Percentiles rank a stretch among this genome's conserved stretches.
Conservation (phyloP, 1,284 basidiomycete genomes). For the Takashimella tepidaria region DNA sequence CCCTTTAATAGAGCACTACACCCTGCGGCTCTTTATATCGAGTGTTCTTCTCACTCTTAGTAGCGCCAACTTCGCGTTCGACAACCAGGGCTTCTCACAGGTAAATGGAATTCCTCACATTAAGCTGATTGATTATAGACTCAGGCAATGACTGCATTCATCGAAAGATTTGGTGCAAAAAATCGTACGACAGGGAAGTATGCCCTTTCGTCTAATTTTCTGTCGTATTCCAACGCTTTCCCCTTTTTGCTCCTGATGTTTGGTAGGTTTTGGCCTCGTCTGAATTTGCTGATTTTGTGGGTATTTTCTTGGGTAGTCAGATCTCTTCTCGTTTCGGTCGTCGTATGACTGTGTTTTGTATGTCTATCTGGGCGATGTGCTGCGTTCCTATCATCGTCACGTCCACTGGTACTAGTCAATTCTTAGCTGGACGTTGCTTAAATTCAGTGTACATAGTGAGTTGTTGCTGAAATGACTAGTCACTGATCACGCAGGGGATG, state of each 20-base stretch:
- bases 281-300: background rate
- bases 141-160: slow-evolving; percentile 16
- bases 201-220: slow-evolving; percentile 5
- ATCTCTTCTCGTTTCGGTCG: slow-evolving; percentile 11
- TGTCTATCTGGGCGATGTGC: slow-evolving; percentile 12
- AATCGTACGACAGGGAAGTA: background rate
- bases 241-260: slow-evolving; percentile 3
- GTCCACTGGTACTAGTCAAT: slow-evolving; percentile 2
- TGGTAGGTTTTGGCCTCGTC: background rate
- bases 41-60: slow-evolving; percentile 9
- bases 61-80: slow-evolving; percentile 10
- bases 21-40: slow-evolving; percentile 6
- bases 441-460: slow-evolving; percentile 16
- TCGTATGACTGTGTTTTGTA: slow-evolving; percentile 11
- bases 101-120: background rate
- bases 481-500: too few species aligned
- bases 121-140: slow-evolving; percentile 8
- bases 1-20: too few species aligned
- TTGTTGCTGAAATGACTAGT: too few species aligned
- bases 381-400: slow-evolving; percentile 12
- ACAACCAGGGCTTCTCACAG: slow-evolving; percentile 9
- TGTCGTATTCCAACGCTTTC: slow-evolving; percentile 8
- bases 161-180: slow-evolving; percentile 6
- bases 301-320: slow-evolving; percentile 7
- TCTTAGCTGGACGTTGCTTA: slow-evolving; percentile 8